These are phyloP conservation scores for Silene latifolia DNA, from an alignment of 148 eudicot species.

Conservation along the genomic window DNA sequence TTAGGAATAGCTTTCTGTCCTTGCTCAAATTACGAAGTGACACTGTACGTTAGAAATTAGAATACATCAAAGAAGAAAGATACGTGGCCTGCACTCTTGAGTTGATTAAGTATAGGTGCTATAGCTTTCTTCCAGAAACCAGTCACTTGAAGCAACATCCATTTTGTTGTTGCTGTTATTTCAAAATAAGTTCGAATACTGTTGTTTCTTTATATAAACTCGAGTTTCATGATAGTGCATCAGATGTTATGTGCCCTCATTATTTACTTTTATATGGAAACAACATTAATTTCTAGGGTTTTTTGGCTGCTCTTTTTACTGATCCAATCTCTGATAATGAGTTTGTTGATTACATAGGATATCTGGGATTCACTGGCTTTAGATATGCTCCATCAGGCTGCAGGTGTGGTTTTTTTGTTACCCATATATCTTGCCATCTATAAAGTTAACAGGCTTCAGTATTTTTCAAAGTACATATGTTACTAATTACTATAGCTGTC, in stretches of 20 bases:
- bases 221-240: too few relatives aligned
- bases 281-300: neutral
- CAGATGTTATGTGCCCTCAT: too few relatives aligned
- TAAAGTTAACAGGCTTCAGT: neutral
- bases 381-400: constrained; percentile 74
- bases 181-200: too few relatives aligned
- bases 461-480: neutral
- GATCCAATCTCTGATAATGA: neutral
- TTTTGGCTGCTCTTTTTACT: neutral
- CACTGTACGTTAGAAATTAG: neutral
- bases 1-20: too few relatives aligned
- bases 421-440: neutral
- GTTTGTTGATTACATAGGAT: constrained; percentile 36
- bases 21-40: neutral
- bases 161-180: too few relatives aligned
- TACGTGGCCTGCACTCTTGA: too few relatives aligned
- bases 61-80: neutral
- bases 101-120: too few relatives aligned
- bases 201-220: too few relatives aligned
- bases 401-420: constrained; percentile 41
- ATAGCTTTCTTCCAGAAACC: too few relatives aligned
- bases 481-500: too few relatives aligned
- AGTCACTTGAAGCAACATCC: too few relatives aligned
- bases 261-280: too few relatives aligned
- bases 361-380: constrained; percentile 85